Conservation (phyloP, 441 rosid genomes). For the Gossypium aridum region DNA sequence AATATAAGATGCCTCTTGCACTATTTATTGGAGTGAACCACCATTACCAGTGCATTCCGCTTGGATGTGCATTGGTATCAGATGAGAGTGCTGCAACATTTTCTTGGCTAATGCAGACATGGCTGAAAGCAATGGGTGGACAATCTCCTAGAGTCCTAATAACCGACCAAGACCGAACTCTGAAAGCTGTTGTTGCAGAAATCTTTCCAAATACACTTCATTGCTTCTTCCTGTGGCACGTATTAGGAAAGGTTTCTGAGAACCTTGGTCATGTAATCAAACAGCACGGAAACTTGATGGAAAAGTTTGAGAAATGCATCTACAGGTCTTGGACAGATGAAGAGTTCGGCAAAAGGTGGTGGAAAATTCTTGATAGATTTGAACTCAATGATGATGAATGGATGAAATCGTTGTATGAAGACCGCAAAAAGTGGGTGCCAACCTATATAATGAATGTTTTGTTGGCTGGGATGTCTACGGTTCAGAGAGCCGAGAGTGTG, state of each 20-base stretch:
- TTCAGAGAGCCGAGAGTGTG: conserved; percentile 52
- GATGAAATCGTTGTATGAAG: conserved; percentile 48
- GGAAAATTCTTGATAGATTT: conserved; percentile 48
- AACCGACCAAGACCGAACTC: conserved; percentile 44
- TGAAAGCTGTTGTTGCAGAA: conserved; percentile 38
- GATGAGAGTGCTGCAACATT: conserved; percentile 49
- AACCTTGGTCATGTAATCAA: conserved; percentile 43
- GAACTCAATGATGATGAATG: conserved; percentile 47
- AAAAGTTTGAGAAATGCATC: conserved; percentile 59
- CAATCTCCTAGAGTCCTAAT: conserved; percentile 49
- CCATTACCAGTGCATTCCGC: conserved; percentile 6
- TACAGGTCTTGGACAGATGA: conserved; percentile 58
- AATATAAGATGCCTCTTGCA: conserved; percentile 59
- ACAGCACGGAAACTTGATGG: conserved; percentile 43
- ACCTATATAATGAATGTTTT: conserved; percentile 23
- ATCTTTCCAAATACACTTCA: conserved; percentile 43
- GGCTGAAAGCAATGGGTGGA: conserved; percentile 64
- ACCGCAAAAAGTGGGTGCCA: conserved; percentile 44
- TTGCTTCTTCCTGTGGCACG: conserved; percentile 51
- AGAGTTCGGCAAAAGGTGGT: conserved; percentile 55
- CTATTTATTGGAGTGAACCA: conserved; percentile 33
- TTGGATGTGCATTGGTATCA: conserved; percentile 27
- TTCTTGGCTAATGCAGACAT: conserved; percentile 59
- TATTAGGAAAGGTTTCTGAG: conserved; percentile 46
- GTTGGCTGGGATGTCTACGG: conserved; percentile 59